Base-by-base conservation (phyloP, 2,329 filamentous ascomycete species). In the Exophiala aquamarina region DNA sequence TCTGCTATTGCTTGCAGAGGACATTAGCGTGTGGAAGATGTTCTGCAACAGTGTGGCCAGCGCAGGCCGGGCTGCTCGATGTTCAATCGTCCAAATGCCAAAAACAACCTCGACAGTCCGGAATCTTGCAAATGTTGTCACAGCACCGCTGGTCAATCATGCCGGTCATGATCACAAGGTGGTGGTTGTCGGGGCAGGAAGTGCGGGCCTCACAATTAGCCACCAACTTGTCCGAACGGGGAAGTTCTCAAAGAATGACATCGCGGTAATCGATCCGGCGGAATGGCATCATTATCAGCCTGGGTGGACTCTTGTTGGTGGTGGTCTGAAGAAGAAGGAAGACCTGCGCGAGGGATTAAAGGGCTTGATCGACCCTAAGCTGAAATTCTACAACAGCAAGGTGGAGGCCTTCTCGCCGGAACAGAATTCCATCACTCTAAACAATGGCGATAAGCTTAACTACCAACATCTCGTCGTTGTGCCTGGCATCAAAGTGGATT, bases 291-390 rank as follows among this genome's bases (percentile, higher is more conserved):
- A 86, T 66, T 86, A 85, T 62, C 83, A 86, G 63, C 81, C 83
- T 1, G 83, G 83, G 44, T 86, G 82, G 82, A 86, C 83, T 2
- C 70, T 86, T 1, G 83, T 86, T 2, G 83, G 82, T 34, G 82
- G 79, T 31, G 83, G 83, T 3, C 70, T 86, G 31, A 85, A 85
- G 65, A 75, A 70, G 37, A 82, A 81, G 60, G 70, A 83, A 53
- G 74, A 83, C 18, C 66, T 86, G 46, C 73, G 75, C 37, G 65
- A 68, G 46, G 76, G 75, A 1, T 61, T 84, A 31, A 58, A 67
- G 3, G 66, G 66, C 38, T 61, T 86, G 39, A 64, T 86, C 6
- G 75, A 84, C 56, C 63, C 77, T n/a, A 81, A 81, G 59, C 64
- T 86, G 52, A 78, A 78, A 58, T 74, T 83, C 57, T 86, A 86